Evolutionary conservation across 257 asterid species (phyloP).

Genomic region (Petunia secreta): DNA sequence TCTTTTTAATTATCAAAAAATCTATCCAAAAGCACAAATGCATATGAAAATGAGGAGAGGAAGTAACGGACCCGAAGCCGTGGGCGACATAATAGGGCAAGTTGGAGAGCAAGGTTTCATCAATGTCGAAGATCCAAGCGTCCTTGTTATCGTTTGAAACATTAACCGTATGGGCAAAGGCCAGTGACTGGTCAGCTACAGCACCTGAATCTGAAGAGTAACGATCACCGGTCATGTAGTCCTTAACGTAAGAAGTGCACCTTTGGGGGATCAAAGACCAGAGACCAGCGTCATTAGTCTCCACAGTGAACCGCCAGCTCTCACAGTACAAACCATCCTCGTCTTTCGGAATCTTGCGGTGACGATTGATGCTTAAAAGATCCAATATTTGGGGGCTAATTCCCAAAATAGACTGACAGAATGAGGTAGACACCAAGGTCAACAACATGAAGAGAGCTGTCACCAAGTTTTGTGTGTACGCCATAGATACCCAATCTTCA

Average conservation of each 20-base stretch:
- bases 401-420: constrained; percentile 50
- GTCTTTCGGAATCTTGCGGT: constrained; percentile 38
- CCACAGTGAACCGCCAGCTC: constrained; percentile 83
- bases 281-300: constrained; percentile 70
- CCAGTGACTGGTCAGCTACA: constrained; percentile 56
- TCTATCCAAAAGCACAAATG: too few relatives aligned
- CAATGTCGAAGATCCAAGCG: constrained; percentile 91
- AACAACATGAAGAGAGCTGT: constrained; percentile 36
- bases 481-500: background rate
- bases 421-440: constrained; percentile 36
- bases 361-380: constrained; percentile 30
- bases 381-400: constrained; percentile 31
- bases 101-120: constrained; percentile 83
- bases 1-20: too few relatives aligned
- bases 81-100: constrained; percentile 67
- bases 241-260: constrained; percentile 61
- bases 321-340: constrained; percentile 50
- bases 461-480: background rate
- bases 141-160: constrained; percentile 59
- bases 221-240: constrained; percentile 55
- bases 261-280: constrained; percentile 55
- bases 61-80: constrained; percentile 64
- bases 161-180: constrained; percentile 46
- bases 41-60: too few relatives aligned
- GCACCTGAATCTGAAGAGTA: constrained; percentile 63